Conservation (phyloP, 2,329 filamentous ascomycete genomes). For the Lasiodiplodia citricola region DNA sequence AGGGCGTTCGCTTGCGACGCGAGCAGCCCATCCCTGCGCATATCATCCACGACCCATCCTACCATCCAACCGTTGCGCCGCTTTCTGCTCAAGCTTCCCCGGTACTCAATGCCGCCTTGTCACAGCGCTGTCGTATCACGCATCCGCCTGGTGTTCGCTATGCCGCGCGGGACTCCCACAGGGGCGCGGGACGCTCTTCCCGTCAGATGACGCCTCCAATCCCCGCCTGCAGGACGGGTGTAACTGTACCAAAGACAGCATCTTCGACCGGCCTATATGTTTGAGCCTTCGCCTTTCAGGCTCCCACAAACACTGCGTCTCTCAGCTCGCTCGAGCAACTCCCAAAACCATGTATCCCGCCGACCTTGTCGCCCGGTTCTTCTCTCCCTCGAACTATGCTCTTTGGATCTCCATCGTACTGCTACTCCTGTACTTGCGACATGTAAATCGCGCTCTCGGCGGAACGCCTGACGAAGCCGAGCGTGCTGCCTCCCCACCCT, state of each 20-base stretch:
- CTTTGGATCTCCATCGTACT: neutral
- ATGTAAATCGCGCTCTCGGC: conserved; percentile 27
- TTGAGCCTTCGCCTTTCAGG: neutral
- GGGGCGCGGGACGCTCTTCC: neutral
- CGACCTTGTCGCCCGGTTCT: neutral
- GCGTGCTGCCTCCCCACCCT: conserved; percentile 24
- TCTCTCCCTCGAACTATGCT: neutral
- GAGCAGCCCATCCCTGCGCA: conserved; percentile 6
- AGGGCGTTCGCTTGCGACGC: conserved; percentile 9
- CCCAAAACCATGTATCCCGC: neutral
- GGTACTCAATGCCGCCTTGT: neutral
- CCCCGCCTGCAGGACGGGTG: neutral
- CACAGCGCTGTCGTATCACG: neutral
- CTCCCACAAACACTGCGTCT: neutral
- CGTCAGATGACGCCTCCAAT: conserved; percentile 7
- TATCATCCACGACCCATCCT: neutral
- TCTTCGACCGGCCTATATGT: neutral
- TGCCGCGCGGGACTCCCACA: neutral
- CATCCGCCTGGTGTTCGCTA: neutral
- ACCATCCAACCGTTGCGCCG: neutral
- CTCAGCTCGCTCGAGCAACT: neutral
- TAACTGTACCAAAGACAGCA: conserved; percentile 1
- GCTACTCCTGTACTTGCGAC: conserved; percentile 28
- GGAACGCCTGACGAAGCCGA: conserved; percentile 28
- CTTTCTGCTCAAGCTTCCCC: neutral